A percentile compares a stretch with the other conserved stretches of the same genome.
Evolutionary conservation across 352 stramenopile species (phyloP).

Genomic region (Globisporangium yorkense): DNA sequence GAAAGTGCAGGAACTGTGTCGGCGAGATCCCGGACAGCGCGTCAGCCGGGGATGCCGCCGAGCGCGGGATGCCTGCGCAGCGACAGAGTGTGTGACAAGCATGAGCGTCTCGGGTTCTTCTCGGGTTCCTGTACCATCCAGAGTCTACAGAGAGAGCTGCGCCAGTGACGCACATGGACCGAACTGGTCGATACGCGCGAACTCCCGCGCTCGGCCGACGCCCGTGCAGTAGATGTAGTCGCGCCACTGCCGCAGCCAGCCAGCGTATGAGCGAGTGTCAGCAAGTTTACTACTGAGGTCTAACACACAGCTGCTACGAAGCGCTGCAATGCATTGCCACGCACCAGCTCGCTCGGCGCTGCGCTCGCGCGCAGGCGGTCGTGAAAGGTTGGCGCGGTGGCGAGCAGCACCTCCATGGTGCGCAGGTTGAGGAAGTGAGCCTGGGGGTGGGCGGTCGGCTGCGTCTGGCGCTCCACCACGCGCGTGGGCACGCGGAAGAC

Average conservation of each 20-base stretch:
- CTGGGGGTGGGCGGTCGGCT: constrained; percentile 86
- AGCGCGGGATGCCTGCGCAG: constrained; percentile 39
- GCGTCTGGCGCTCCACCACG: constrained; percentile 69
- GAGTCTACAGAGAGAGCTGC: background rate
- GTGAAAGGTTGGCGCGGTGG: constrained; percentile 68
- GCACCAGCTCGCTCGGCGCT: constrained; percentile 53
- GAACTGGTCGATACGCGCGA: constrained; percentile 81
- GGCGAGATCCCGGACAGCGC: constrained; percentile 42
- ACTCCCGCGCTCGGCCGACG: constrained; percentile 53
- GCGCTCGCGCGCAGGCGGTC: constrained; percentile 55
- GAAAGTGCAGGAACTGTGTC: constrained; percentile 82
- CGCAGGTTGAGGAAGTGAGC: constrained; percentile 94
- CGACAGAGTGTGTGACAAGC: background rate
- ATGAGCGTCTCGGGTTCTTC: too few species aligned
- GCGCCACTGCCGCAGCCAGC: constrained; percentile 44
- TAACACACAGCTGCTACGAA: too few species aligned
- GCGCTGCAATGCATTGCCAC: too few species aligned
- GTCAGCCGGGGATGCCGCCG: constrained; percentile 8
- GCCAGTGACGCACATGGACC: constrained; percentile 46
- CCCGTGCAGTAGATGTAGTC: constrained; percentile 84
- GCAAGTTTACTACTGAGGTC: too few species aligned
- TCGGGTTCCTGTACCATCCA: background rate
- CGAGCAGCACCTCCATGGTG: constrained; percentile 91
- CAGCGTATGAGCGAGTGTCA: background rate
- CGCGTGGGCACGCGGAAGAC: constrained; percentile 64